Evolutionary conservation across 345 rosid species (phyloP), one percentile per base, ranked within the genome.

Genomic region (Gossypium arboreum): DNA sequence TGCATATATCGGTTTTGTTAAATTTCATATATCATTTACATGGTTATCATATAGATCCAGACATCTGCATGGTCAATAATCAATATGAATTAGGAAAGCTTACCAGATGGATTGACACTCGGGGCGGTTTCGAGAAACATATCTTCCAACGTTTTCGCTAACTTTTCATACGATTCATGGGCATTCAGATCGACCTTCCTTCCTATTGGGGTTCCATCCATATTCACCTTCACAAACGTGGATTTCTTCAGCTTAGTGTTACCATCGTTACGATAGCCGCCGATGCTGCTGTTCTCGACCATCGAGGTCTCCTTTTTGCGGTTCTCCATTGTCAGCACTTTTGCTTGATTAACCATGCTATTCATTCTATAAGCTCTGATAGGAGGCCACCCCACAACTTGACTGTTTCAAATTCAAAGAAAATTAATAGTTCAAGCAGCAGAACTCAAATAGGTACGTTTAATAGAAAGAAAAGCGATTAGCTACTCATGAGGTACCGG

Each of bases 301-400:
- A 52, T 44, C 51, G 75, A 7, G 22, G 73, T 75, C 60, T 77
- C 82, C 81, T 74, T 82, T 78, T 71, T 82, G 47, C 27, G 75
- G 79, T 84, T 83, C 69, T 83, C 81, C 58, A 60, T 43, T 68
- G 69, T 51, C 43, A 76, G 13, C 22, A 88, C 71, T 81, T 89
- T 94, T 25, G 84, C 81, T 75, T 89, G 92, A 85, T 84, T 89
- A 79, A 75, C 87, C 89, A 91, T 88, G 85, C 85, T 88, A 80
- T 92, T 91, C 89, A 92, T 88, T 73, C 97, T 82, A 74, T 88
- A 84, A 58, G 89, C 81, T 82, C 97, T 85, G 68, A 94, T 80
- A 20, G 98, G 98, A 76, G 98, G 98, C 98, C 98, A 94, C 56
- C 98, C 98, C 62, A 88, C 95, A 58, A 90, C 91, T 79, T 90